phyloP scores from a whole-genome alignment of 148 eudicot species.

The Tetragonia tetragonoides region DNA sequence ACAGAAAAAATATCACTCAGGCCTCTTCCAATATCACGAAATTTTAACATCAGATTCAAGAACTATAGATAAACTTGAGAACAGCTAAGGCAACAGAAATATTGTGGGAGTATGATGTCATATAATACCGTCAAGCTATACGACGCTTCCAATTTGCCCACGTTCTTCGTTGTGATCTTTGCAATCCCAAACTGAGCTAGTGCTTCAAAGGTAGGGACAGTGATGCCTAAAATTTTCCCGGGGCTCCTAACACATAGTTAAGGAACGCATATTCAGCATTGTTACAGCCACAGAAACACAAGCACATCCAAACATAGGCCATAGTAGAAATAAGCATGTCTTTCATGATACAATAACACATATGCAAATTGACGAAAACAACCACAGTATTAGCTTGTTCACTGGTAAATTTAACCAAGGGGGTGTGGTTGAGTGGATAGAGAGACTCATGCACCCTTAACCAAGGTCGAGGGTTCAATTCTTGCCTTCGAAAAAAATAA shows the following conservation, averaged over 20 bases:
- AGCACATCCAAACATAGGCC: background rate
- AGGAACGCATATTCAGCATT: background rate
- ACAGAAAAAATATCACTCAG: background rate
- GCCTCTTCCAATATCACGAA: background rate
- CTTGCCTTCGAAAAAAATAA: too few species aligned
- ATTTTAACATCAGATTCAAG: background rate
- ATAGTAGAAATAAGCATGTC: background rate
- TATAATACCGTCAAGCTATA: conserved; percentile 80
- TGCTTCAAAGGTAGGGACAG: conserved; percentile 89
- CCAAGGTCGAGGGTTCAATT: too few species aligned
- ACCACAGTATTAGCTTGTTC: background rate
- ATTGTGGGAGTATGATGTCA: background rate
- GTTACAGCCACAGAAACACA: background rate
- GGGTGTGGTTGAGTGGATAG: too few species aligned
- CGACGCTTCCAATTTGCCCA: conserved; percentile 90
- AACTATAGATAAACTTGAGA: background rate
- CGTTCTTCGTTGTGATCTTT: conserved; percentile 64
- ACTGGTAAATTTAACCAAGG: too few species aligned
- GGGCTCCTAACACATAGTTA: conserved; percentile 62
- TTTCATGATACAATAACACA: background rate
- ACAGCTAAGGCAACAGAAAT: background rate
- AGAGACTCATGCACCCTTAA: too few species aligned
- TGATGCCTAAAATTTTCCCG: conserved; percentile 72
- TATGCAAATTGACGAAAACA: background rate
- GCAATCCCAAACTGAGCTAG: conserved; percentile 84